These are phyloP conservation scores for Penicillium sp. DNA, from an alignment of 2,329 filamentous ascomycete species.

Conservation along the genomic window DNA sequence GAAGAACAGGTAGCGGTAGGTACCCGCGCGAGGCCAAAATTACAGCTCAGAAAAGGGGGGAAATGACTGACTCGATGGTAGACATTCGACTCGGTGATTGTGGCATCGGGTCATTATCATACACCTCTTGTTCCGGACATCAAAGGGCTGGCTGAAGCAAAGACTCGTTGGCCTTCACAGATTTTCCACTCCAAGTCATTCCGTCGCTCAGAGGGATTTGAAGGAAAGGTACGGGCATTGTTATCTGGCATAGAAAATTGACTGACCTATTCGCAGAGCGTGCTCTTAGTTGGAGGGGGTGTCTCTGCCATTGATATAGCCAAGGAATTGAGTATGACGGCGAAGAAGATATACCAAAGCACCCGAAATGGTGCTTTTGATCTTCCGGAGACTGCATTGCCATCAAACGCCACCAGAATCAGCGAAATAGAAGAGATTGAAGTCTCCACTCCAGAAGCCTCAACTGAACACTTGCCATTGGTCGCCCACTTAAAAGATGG, in stretches of 20 bases:
- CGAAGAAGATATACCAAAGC: constrained; percentile 54
- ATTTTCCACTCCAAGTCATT: constrained; percentile 57
- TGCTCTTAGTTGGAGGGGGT: constrained; percentile 58
- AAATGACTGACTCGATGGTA: constrained; percentile 7
- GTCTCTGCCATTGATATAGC: constrained; percentile 59
- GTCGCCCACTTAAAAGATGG: constrained; percentile 58
- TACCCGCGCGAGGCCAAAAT: no score
- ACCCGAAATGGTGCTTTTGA: constrained; percentile 64
- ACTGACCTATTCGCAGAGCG: constrained; percentile 41
- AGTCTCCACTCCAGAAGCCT: not conserved
- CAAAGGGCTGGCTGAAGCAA: constrained; percentile 50
- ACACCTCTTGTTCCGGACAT: constrained; percentile 53
- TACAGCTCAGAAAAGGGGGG: not conserved
- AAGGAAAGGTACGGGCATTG: constrained; percentile 52
- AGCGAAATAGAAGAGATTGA: constrained; percentile 54
- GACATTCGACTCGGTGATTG: constrained; percentile 53
- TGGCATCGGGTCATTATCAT: constrained; percentile 59
- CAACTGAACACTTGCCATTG: constrained; percentile 48
- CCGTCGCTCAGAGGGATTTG: constrained; percentile 48
- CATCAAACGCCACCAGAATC: constrained; percentile 55
- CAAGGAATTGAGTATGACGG: constrained; percentile 50
- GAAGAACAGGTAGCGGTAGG: constrained; percentile 11
- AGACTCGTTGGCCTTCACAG: constrained; percentile 46
- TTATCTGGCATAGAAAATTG: not conserved
- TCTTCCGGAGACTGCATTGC: constrained; percentile 55